Conservation (phyloP, 2,329 filamentous ascomycete species). For the Cytospora schulzeri region DNA sequence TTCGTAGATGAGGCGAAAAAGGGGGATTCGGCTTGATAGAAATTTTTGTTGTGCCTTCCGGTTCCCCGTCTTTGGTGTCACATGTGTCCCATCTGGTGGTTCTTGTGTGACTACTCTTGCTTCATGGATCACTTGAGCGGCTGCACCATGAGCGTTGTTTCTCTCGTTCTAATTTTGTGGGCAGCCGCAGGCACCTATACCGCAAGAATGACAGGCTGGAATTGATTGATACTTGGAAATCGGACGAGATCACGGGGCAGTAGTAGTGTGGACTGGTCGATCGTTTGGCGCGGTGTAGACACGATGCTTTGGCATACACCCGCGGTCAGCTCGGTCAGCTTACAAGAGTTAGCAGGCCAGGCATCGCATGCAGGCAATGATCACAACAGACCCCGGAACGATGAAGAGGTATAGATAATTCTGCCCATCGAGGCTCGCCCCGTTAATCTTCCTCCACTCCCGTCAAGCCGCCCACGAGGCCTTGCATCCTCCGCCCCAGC, state of each 20-base stretch:
- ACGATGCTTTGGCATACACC: neutral
- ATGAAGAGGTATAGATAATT: neutral
- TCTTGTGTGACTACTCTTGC: too few relatives aligned
- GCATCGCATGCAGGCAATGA: neutral
- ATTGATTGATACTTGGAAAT: neutral
- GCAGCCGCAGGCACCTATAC: neutral
- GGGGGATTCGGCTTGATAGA: neutral
- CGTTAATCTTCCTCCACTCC: constrained; percentile 46
- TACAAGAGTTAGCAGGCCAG: neutral
- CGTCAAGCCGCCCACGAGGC: constrained; percentile 56
- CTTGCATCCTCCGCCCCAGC: constrained; percentile 60
- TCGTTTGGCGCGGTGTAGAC: neutral
- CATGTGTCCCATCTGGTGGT: too few relatives aligned
- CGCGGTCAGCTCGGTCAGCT: neutral
- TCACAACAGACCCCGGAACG: neutral
- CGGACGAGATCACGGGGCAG: neutral
- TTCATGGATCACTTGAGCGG: neutral
- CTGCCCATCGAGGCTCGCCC: neutral
- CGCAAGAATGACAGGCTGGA: neutral
- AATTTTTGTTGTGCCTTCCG: neutral
- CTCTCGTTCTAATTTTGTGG: neutral
- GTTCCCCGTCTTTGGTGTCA: neutral
- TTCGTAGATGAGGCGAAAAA: neutral
- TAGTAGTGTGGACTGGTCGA: neutral
- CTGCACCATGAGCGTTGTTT: too few relatives aligned